A percentile compares a stretch with the other conserved stretches of the same genome.
phyloP scores from a whole-genome alignment of 371 early-diverging fungal species.

The Dichotomocladium elegans region DNA sequence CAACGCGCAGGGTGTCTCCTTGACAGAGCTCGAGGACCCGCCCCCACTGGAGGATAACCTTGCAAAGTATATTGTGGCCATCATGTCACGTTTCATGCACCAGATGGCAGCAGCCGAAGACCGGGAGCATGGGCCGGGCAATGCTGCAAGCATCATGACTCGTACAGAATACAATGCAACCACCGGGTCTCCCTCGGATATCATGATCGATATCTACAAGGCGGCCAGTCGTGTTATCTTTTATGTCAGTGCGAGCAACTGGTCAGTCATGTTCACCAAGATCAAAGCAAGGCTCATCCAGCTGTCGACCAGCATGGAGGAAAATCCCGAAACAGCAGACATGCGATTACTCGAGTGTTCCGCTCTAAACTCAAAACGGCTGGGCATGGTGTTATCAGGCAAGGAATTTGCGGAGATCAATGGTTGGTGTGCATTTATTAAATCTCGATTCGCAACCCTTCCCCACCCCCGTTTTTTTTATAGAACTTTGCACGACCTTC shows the following conservation, averaged over 20 bases:
- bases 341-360: slow-evolving; percentile 31
- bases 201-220: slow-evolving; percentile 51
- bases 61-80: slow-evolving; percentile 58
- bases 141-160: slow-evolving; percentile 15
- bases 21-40: slow-evolving; percentile 52
- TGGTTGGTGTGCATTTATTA: background rate
- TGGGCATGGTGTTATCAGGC: slow-evolving; percentile 32
- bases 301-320: slow-evolving; percentile 19
- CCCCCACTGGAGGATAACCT: slow-evolving; percentile 74
- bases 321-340: slow-evolving; percentile 22
- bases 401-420: background rate
- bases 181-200: slow-evolving; percentile 14
- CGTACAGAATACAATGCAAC: slow-evolving; percentile 7
- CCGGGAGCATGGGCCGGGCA: slow-evolving; percentile 25
- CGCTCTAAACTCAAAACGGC: slow-evolving; percentile 16
- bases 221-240: slow-evolving; percentile 69
- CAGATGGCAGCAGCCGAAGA: slow-evolving; percentile 45
- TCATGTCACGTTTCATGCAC: slow-evolving; percentile 61
- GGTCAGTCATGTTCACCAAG: slow-evolving; percentile 67
- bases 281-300: slow-evolving; percentile 36
- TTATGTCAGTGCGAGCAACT: slow-evolving; percentile 78
- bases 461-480: background rate
- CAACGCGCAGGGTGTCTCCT: background rate
- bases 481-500: slow-evolving; percentile 63
- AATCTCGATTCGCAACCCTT: too few relatives aligned